phyloP scores from a whole-genome alignment of 2,329 filamentous ascomycete species.

The Colletotrichum gigasporum region DNA sequence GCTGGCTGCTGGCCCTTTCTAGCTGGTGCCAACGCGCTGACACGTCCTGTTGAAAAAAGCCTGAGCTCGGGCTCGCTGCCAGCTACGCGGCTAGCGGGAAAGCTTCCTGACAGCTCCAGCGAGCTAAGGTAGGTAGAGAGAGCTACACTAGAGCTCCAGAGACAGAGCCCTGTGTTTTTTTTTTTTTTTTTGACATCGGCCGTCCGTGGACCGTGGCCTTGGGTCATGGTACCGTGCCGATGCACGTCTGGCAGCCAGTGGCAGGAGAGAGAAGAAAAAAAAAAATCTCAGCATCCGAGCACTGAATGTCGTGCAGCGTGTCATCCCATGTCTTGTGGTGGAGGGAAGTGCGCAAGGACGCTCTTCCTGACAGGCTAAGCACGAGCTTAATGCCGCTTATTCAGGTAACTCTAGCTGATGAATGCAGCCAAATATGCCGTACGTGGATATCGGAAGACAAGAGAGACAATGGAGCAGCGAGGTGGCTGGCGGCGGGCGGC shows the following conservation, averaged over 20 bases:
- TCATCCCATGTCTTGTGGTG: constrained; percentile 13
- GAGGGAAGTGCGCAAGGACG: not conserved
- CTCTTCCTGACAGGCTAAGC: no score
- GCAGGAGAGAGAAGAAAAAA: not conserved
- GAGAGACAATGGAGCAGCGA: no score
- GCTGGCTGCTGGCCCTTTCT: no score
- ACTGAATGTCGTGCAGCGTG: constrained; percentile 15
- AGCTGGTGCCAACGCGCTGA: not conserved
- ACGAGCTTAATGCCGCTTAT: not conserved
- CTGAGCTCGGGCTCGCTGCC: not conserved
- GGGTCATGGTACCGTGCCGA: constrained; percentile 2
- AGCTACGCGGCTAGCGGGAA: constrained; percentile 2
- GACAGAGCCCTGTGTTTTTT: not conserved
- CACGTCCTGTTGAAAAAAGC: no score
- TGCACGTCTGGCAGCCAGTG: constrained; percentile 21
- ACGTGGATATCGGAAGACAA: not conserved
- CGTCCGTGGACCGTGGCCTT: not conserved
- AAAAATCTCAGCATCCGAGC: constrained; percentile 13
- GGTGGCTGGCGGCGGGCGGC: no score
- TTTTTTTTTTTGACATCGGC: not conserved
- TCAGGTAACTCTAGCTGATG: not conserved
- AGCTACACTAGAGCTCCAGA: no score
- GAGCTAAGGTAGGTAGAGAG: no score
- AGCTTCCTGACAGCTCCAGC: constrained; percentile 9
- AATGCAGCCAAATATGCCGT: not conserved